Base-by-base conservation (phyloP, 148 eudicot genomes). In the Pouteria glomerata region DNA sequence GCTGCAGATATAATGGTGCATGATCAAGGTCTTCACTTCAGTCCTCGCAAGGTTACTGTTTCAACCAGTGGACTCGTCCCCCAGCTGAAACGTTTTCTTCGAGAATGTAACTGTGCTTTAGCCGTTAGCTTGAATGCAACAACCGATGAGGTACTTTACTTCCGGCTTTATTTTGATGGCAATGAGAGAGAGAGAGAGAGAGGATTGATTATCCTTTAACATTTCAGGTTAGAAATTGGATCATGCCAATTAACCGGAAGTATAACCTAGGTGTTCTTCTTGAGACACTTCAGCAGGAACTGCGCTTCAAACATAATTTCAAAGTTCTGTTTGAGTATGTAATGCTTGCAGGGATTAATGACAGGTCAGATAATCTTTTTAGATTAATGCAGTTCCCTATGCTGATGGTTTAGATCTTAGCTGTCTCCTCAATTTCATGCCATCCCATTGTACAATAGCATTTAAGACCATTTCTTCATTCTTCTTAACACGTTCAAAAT, bases 21-120 rank as follows among this genome's bases (percentile, higher is more conserved):
- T 59, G 98, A 88, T 26, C 93, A 89, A 50, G 98, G 98, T 67
- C 98, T 95, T 48, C 92, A 95, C 50, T 89, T 95, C 79, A 95
- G 98, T 80, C 98, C 96, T 27, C 82, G 93, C 37, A 94, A 89
- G 77, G 94, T 94, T 69, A 94, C 97, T 37, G 74, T 94, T 71
- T 94, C 98, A 5, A 94, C 97, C 66, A 89, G 97, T 77, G 98
- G 98, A 27, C 97, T 93, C 55, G 98, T 93, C 48, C 98, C 98
- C 31, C 98, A 94, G 77, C 70, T 89, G 64, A 91, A 85, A 74
- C 93, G 88, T 73, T 89, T 94, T 72, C 91, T 91, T 48, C 84
- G 55, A 2, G 91, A 93, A 74, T 86, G 88, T 55, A 87, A 69
- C 41, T 93, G 97, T 81, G 85, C 88, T 82, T 76, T 90, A 59